These are phyloP conservation scores for Blastocystis hominis DNA, from an alignment of 352 stramenopile species.

Conservation along the genomic window DNA sequence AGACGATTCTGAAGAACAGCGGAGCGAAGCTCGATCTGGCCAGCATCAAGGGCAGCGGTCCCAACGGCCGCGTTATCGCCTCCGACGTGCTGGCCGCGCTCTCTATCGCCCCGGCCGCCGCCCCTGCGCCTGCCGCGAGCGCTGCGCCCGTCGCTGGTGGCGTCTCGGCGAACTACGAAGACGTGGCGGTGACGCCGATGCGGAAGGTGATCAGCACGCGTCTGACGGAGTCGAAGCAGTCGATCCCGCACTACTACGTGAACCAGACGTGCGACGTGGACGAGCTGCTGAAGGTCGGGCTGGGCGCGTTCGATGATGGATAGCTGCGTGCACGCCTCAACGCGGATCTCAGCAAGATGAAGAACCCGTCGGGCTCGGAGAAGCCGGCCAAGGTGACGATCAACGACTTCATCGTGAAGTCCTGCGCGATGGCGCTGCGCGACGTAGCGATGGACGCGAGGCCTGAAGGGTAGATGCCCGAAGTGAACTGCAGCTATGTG, in stretches of 20 bases:
- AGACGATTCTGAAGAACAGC: neutral
- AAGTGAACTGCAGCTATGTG: constrained; percentile 75
- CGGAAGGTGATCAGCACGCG: constrained; percentile 94
- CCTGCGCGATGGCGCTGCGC: constrained; percentile 83
- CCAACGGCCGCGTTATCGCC: constrained; percentile 67
- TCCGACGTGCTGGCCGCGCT: constrained; percentile 68
- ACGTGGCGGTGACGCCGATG: constrained; percentile 84
- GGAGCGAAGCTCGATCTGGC: constrained; percentile 4
- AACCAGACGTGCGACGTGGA: constrained; percentile 89
- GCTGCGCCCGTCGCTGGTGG: no score
- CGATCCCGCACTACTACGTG: constrained; percentile 89
- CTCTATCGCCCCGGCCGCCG: constrained; percentile 25
- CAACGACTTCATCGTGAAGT: constrained; percentile 97
- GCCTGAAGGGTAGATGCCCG: no score
- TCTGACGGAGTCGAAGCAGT: constrained; percentile 86
- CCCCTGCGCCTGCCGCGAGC: constrained; percentile 56
- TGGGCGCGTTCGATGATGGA: neutral
- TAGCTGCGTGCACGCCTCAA: neutral
- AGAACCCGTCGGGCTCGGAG: constrained; percentile 58
- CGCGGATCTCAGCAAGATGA: constrained; percentile 13
- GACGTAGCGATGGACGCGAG: no score
- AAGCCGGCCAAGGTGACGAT: constrained; percentile 84
- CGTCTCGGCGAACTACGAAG: no score
- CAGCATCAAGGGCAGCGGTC: constrained; percentile 65
- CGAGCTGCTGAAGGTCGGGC: constrained; percentile 64